Evolutionary conservation across 352 stramenopile genomes (phyloP).

Genomic region (Phytopythium litorale): DNA sequence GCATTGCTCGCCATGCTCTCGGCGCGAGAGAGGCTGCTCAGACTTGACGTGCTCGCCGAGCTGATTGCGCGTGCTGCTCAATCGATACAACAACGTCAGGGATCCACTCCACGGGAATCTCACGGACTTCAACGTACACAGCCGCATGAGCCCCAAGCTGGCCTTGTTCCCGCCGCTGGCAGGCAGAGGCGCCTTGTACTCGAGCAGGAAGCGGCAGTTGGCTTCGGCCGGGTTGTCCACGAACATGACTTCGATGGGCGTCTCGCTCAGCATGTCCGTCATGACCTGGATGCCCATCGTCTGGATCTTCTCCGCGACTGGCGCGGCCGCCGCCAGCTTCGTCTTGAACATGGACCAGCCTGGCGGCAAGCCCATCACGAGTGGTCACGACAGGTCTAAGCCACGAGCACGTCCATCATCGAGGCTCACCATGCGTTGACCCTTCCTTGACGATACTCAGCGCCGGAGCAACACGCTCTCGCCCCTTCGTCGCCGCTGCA

Average conservation of each 20-base stretch:
- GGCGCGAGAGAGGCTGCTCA: constrained; percentile 11
- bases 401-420: not conserved
- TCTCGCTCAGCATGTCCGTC: constrained; percentile 66
- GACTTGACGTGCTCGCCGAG: constrained; percentile 13
- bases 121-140: constrained; percentile 29
- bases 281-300: constrained; percentile 70
- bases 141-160: constrained; percentile 28
- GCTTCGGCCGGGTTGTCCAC: constrained; percentile 37
- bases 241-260: constrained; percentile 44
- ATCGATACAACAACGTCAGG: not conserved
- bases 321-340: constrained; percentile 60
- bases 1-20: constrained; percentile 8
- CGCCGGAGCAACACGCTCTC: constrained; percentile 44
- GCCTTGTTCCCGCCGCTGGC: constrained; percentile 17
- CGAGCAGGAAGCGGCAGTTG: constrained; percentile 52
- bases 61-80: constrained; percentile 5
- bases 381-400: not conserved
- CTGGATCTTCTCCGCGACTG: constrained; percentile 72
- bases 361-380: not conserved
- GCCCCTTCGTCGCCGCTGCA: constrained; percentile 35
- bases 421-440: constrained; percentile 42
- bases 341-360: constrained; percentile 79
- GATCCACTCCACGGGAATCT: not conserved
- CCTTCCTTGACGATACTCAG: constrained; percentile 65
- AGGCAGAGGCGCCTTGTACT: constrained; percentile 39